phyloP scores from a whole-genome alignment of 2,329 filamentous ascomycete genomes.

The Colletotrichum acutatum region DNA sequence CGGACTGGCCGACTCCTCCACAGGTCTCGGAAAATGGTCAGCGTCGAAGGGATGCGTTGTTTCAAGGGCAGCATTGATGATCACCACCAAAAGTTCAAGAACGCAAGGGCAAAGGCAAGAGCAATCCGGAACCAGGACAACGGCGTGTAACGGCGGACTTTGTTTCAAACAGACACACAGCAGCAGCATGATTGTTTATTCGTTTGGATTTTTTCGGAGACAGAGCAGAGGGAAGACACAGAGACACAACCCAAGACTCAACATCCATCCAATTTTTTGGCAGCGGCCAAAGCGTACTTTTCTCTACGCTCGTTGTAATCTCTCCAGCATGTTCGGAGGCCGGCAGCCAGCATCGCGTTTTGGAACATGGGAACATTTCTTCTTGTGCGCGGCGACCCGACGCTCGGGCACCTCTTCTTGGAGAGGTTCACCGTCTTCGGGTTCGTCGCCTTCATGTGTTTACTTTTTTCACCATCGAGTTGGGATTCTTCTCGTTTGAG shows the following conservation, averaged over 20 bases:
- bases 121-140: constrained; percentile 35
- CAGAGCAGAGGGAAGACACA: constrained; percentile 21
- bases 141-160: constrained; percentile 43
- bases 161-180: constrained; percentile 40
- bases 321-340: constrained; percentile 49
- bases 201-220: constrained; percentile 39
- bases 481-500: constrained; percentile 39
- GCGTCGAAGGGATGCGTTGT: constrained; percentile 33
- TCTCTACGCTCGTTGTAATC: constrained; percentile 67
- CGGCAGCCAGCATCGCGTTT: constrained; percentile 47
- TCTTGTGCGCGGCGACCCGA: constrained; percentile 15
- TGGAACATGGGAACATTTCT: constrained; percentile 25
- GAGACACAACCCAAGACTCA: background rate
- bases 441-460: constrained; percentile 49
- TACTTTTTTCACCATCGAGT: constrained; percentile 42
- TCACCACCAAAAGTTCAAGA: constrained; percentile 42
- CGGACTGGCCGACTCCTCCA: constrained; percentile 41
- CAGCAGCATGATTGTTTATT: constrained; percentile 41
- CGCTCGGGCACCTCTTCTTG: constrained; percentile 23
- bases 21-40: constrained; percentile 37
- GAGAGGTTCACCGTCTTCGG: constrained; percentile 39
- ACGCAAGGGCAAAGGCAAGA: constrained; percentile 37
- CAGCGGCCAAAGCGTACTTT: constrained; percentile 46
- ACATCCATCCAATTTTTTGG: constrained; percentile 41
- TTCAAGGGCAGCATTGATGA: constrained; percentile 43